Base-by-base conservation (phyloP, 148 eudicot genomes). In the Rhododendron kiyosumense region DNA sequence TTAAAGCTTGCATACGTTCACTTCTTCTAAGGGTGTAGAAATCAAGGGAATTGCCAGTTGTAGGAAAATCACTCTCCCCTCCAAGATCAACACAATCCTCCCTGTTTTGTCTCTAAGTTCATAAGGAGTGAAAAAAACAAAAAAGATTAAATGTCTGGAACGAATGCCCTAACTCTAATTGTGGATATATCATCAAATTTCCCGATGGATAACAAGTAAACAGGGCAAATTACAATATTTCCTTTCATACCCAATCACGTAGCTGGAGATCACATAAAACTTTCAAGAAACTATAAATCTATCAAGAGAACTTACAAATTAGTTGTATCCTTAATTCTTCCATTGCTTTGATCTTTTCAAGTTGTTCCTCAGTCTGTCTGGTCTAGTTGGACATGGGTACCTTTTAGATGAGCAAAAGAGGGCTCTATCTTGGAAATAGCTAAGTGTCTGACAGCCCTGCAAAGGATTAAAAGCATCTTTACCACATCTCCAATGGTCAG, bases 401-500 rank as follows among this genome's bases (percentile, higher is more conserved):
- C 85, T 69, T 86, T 81, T 18, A 46, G 59, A 71, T 49, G 52
- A 46, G 73, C 30, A 30, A 67, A 36, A 18, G 69, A 36, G 45
- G 83, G 41, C 67, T 77, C 81, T 75, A 45, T 38, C 85, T 82
- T 76, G 77, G 84, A 67, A 73, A 82, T n/a, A 78, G 78, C 36
- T 0, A 17, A 18, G 30, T 46, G 81, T 77, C 74, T n/a, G 63
- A 78, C 54, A 78, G 83, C 86, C 69, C 77, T 78, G 67, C 79
- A 74, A 67, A 83, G 81, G 67, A 78, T 78, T 83, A 85, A 83
- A 14, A 83, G 78, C 49, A 78, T 87, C 12, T 74, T 78, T 38
- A 78, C 88, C 52, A 86, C 88, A 83, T 86, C 88, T n/a, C 59
- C 83, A 61, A 86, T 84, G n/a, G 83, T 86, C 45, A 78, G 83